Evolutionary conservation across 768 basidiomycete genomes (phyloP).

Genomic region (Lyophyllum semitale): DNA sequence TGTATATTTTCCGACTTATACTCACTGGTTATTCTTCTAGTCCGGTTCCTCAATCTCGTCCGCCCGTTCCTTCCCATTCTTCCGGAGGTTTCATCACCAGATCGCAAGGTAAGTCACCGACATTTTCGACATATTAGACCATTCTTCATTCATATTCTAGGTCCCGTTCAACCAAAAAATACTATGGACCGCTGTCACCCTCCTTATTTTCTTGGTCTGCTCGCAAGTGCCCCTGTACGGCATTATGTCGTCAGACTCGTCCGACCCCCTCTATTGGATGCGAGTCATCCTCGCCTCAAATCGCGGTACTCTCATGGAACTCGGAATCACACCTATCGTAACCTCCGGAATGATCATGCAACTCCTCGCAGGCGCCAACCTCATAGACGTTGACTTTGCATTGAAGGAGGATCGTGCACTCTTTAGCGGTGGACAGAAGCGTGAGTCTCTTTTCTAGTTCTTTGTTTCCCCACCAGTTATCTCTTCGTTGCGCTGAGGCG

Average conservation of each 20-base stretch:
- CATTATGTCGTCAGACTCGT: too few species aligned
- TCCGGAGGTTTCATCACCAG: slow-evolving; percentile 96
- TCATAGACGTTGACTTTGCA: slow-evolving; percentile 96
- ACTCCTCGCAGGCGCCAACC: slow-evolving; percentile 93
- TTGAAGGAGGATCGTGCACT: slow-evolving; percentile 96
- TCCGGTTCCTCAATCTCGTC: slow-evolving; percentile 97
- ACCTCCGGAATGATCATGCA: slow-evolving; percentile 99
- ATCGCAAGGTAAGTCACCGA: slow-evolving; percentile 76
- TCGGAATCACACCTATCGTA: slow-evolving; percentile 96
- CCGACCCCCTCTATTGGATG: slow-evolving; percentile 99
- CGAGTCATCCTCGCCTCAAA: slow-evolving; percentile 99
- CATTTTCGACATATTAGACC: background rate
- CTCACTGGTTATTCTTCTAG: slow-evolving; percentile 38
- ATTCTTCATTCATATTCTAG: slow-evolving; percentile 36
- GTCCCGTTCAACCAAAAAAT: too few species aligned
- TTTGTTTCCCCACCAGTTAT: background rate
- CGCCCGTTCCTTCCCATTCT: slow-evolving; percentile 96
- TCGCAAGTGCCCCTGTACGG: slow-evolving; percentile 99
- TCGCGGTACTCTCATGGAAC: slow-evolving; percentile 98
- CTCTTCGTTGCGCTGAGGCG: background rate
- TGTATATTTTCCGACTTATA: background rate
- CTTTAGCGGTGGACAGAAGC: slow-evolving; percentile 95
- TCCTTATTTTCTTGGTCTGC: too few species aligned
- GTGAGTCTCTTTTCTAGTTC: slow-evolving; percentile 48
- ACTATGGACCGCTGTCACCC: too few species aligned